Conservation (phyloP, 2,329 filamentous ascomycete genomes). For the Phialocephala sp. region DNA sequence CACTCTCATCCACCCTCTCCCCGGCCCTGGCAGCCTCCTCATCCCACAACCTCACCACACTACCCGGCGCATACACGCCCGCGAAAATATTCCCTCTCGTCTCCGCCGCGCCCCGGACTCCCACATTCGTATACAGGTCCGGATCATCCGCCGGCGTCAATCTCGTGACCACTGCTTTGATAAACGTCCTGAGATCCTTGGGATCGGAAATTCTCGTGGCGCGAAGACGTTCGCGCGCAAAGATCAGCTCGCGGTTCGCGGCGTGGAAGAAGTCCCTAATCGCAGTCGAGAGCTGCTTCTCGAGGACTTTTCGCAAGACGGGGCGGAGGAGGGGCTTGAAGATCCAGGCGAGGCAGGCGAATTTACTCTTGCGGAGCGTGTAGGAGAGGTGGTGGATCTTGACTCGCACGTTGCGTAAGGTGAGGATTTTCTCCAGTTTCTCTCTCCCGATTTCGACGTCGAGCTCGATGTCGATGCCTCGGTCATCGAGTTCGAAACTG, state of each 20-base stretch:
- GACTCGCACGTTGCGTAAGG: constrained; percentile 76
- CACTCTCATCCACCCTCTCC: constrained; percentile 77
- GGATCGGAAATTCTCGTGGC: constrained; percentile 85
- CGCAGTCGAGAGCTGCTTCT: constrained; percentile 75
- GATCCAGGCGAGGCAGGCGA: constrained; percentile 80
- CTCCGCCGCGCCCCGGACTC: constrained; percentile 63
- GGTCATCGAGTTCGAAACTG: constrained; percentile 83
- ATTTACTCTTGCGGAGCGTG: constrained; percentile 73
- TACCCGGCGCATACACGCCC: constrained; percentile 86
- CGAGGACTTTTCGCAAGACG: constrained; percentile 77
- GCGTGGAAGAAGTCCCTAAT: constrained; percentile 73
- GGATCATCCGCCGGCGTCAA: constrained; percentile 75
- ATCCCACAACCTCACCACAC: constrained; percentile 88
- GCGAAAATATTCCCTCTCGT: constrained; percentile 72
- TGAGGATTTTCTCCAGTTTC: constrained; percentile 79
- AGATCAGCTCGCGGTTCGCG: constrained; percentile 85
- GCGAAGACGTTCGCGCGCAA: constrained; percentile 82
- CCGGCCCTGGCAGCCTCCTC: constrained; percentile 74
- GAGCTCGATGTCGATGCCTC: constrained; percentile 84
- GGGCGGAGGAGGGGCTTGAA: constrained; percentile 84
- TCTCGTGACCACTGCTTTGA: constrained; percentile 80
- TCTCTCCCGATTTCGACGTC: constrained; percentile 85
- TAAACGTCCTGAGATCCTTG: constrained; percentile 78
- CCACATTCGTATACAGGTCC: constrained; percentile 76
- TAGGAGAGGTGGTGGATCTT: constrained; percentile 88